A percentile compares a stretch with the other conserved stretches of the same genome.
phyloP scores from a whole-genome alignment of 208 protist genomes.

The Borovskyia barvae region DNA sequence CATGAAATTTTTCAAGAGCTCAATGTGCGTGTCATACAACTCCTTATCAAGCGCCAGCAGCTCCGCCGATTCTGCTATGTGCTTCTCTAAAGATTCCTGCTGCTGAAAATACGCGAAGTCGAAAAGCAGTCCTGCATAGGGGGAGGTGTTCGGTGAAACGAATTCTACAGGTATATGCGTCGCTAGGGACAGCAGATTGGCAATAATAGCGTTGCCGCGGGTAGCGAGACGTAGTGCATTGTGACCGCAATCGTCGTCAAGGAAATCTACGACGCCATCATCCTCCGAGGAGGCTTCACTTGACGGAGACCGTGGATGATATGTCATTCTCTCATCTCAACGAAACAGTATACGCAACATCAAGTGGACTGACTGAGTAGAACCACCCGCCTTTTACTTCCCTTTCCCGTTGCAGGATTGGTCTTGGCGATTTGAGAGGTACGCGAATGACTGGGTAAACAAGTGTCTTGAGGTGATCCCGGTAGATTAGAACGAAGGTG shows the following conservation, averaged over 20 bases:
- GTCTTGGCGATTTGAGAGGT: too few relatives aligned
- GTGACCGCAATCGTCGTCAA: slow-evolving; percentile 92
- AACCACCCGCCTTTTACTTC: too few relatives aligned
- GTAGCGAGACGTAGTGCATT: slow-evolving; percentile 88
- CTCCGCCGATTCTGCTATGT: slow-evolving; percentile 56
- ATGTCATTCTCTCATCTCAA: slow-evolving; percentile 5
- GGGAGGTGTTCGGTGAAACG: slow-evolving; percentile 31
- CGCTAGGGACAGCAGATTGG: slow-evolving; percentile 90
- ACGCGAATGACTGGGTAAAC: too few relatives aligned
- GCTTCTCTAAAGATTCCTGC: slow-evolving; percentile 73
- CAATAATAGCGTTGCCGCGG: slow-evolving; percentile 92
- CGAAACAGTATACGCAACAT: too few relatives aligned
- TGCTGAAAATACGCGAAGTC: slow-evolving; percentile 94
- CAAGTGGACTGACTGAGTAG: too few relatives aligned
- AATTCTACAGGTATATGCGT: slow-evolving; percentile 93
- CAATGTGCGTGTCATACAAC: slow-evolving; percentile 89
- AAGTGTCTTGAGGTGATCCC: too few relatives aligned
- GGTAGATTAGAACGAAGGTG: too few relatives aligned
- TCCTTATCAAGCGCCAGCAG: slow-evolving; percentile 75
- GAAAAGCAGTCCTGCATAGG: slow-evolving; percentile 88
- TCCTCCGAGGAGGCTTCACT: not conserved
- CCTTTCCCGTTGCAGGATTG: too few relatives aligned
- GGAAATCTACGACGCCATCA: slow-evolving; percentile 43
- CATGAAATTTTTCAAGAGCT: slow-evolving; percentile 97
- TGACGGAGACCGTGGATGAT: not conserved